Conservation (phyloP, 306 rosid species). For the Medicago arabica region DNA sequence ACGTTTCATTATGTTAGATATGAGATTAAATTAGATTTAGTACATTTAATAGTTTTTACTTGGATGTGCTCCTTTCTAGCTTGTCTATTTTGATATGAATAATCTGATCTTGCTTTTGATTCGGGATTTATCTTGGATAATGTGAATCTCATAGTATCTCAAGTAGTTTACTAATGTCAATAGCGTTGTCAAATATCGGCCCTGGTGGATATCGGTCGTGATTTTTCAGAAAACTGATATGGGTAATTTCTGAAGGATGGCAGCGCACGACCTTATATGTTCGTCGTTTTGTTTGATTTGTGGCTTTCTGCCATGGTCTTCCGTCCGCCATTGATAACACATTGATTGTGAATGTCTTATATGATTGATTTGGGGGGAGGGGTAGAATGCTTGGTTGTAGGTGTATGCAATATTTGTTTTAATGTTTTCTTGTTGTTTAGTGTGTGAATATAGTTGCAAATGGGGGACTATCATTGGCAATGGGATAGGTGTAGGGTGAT, state of each 20-base stretch:
- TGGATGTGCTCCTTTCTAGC: slow-evolving; percentile 21
- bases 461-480: not conserved
- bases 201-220: no score
- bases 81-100: slow-evolving; percentile 20
- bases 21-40: slow-evolving; percentile 29
- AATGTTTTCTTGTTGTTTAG: not conserved
- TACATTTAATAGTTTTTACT: slow-evolving; percentile 33
- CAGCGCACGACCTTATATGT: no score
- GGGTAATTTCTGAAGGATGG: no score
- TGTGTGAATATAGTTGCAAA: slow-evolving; percentile 26
- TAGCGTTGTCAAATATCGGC: no score
- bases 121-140: slow-evolving; percentile 20
- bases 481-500: slow-evolving; percentile 22
- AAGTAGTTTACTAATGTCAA: slow-evolving; percentile 20
- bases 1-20: slow-evolving; percentile 30
- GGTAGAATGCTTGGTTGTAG: not conserved
- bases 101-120: slow-evolving; percentile 46
- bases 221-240: no score
- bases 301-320: no score
- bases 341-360: slow-evolving; percentile 6
- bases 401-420: slow-evolving; percentile 14
- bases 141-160: slow-evolving; percentile 7
- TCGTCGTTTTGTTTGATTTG: no score
- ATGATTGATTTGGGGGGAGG: not conserved
- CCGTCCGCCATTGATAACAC: no score